phyloP scores from a whole-genome alignment of 2,329 filamentous ascomycete species.

The Pestalotiopsis sp. region DNA sequence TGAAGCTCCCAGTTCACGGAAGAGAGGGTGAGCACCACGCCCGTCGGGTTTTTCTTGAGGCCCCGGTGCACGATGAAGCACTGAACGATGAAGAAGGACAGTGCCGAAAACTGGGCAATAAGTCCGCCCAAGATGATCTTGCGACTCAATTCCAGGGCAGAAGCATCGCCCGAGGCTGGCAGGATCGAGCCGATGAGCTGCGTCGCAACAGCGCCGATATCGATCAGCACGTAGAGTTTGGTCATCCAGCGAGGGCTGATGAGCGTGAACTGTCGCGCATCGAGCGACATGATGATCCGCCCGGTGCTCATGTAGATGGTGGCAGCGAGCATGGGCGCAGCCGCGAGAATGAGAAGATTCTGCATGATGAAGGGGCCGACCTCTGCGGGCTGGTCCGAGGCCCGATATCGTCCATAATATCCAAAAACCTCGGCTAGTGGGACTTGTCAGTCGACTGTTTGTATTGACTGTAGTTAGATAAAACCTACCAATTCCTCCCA shows the following conservation, averaged over 20 bases:
- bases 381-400: constrained; percentile 13
- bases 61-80: constrained; percentile 42
- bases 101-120: constrained; percentile 51
- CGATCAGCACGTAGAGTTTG: constrained; percentile 48
- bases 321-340: constrained; percentile 32
- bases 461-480: too few relatives aligned
- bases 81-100: constrained; percentile 50
- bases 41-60: constrained; percentile 16
- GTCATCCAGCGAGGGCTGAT: constrained; percentile 38
- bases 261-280: constrained; percentile 14
- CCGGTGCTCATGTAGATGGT: constrained; percentile 42
- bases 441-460: too few relatives aligned
- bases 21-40: not conserved
- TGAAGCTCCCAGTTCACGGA: constrained; percentile 18
- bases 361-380: constrained; percentile 26
- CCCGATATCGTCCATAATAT: constrained; percentile 26
- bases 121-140: constrained; percentile 52
- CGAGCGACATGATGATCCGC: constrained; percentile 31
- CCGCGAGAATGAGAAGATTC: constrained; percentile 25
- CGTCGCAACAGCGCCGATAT: constrained; percentile 45
- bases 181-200: constrained; percentile 41
- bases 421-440: constrained; percentile 24
- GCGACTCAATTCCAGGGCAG: constrained; percentile 34
- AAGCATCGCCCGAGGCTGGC: constrained; percentile 29
- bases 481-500: constrained; percentile 19